Evolutionary conservation across 2,329 filamentous ascomycete species (phyloP), one percentile per base, ranked within the genome.

Genomic region (Colletotrichum plurivorum): DNA sequence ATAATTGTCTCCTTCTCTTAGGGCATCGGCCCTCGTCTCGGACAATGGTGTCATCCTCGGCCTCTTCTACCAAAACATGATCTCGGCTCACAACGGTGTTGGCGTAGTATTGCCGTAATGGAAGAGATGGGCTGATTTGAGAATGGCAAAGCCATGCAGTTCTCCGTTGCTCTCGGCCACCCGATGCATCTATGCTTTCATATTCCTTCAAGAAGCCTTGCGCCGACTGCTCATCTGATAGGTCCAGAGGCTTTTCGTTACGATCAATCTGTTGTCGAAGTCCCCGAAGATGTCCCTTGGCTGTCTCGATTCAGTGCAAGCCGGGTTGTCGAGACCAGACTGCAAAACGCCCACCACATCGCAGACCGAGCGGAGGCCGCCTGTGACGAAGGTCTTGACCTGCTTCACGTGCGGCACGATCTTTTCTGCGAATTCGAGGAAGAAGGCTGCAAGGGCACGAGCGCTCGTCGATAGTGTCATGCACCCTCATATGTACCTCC

Each of bases 401-500:
- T 36, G 20, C 25, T 25, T 49, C 18, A 82, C 71, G n/a, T 75
- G 71, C 0, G 80, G 79, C 36, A 84, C 78, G 75, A 90, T 84
- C 69, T 77, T 74, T 65, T 89, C 84, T 0, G 87, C 88, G 67
- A 88, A 89, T 3, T 89, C 86, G 52, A 89, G 75, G 82, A 90
- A 90, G 81, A 89, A 90, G 2, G 85, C 83, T 72, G 89, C 88
- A 3, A 86, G 80, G 77, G 86, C 84, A 75, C 81, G 82, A 7
- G 86, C 89, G 16, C 81, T 48, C 82, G 79, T 76, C 84, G 81
- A 73, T 88, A 84, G 1, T 73, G 73, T 70, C 89, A 88, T 0
- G 82, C 85, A 1, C 86, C 73, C 18, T 90, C 85, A 72, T 89
- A 89, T 0, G 87, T 91, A 12, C 89, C 89, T 10, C 89, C 88